Base-by-base conservation (phyloP, 192 early-diverging fungal species). In the Coemansia sp. region DNA sequence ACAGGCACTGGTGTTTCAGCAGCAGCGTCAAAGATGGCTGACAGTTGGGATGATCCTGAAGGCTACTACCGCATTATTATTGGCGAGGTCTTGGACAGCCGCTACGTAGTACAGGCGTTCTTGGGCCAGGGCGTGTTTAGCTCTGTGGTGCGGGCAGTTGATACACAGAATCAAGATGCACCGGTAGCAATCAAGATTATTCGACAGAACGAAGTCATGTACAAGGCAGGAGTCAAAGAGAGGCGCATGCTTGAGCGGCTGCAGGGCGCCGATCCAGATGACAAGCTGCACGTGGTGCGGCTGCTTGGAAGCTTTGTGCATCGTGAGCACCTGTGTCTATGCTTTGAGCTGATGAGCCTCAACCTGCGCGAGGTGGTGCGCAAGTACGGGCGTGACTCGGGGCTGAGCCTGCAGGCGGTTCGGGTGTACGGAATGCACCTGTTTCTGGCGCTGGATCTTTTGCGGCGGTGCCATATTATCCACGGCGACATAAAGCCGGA, bases 401-500 rank as follows among this genome's bases (percentile, higher is more conserved):
- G 95, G 10, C 86, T 98, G 52, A 93, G 92, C 67, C 89, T 98
- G 75, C 90, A 91, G 64, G 94, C 97, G 0, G 95, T 98, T 17
- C 87, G 91, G 14, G 79, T 90, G 12, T 98, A 97, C 73, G 92
- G 92, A 8, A 89, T 90, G 41, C 97, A 98, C 50, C 81, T 98
- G 55, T 90, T 98, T 55, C 70, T 92, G 54, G 83, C 93, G 5
- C 83, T 98, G 51, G 89, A 92, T 35, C 75, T 94, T 10, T 79
- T 98, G 19, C 87, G 88, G 60, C 89, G 89, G 67, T 89, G 89
- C 74, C 87, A 87, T 22, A 82, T 98, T 14, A 65, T 98, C 8
- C 97, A 98, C 67, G 93, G 94, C 48, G 97, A 98, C 72, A 93
- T 98, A 78, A 98, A 98, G 71, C 97, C 97, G 1, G 97, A 98